Percentiles rank a stretch among this genome's conserved stretches.
Conservation (phyloP, 129 eudicot species). For the Glebionis coronaria region DNA sequence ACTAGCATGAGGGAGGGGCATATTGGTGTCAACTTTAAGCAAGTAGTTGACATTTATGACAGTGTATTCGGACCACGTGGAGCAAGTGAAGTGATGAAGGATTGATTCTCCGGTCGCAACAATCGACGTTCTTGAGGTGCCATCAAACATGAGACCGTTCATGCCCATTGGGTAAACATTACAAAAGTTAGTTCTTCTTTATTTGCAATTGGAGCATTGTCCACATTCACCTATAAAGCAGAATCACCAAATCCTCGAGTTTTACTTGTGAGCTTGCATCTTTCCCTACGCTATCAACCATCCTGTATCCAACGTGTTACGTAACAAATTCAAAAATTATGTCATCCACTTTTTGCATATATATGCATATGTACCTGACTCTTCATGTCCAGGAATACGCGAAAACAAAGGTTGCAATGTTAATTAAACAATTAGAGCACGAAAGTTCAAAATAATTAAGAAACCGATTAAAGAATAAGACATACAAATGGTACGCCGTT, state of each 20-base stretch:
- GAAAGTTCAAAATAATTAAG: neutral
- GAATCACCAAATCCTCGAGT: slow-evolving; percentile 55
- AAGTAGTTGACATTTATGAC: slow-evolving; percentile 43
- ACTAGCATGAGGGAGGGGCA: slow-evolving; percentile 47
- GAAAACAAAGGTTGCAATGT: slow-evolving; percentile 48
- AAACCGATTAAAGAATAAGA: neutral
- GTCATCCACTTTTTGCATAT: neutral
- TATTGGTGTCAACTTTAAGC: slow-evolving; percentile 42
- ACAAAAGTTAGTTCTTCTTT: slow-evolving; percentile 45
- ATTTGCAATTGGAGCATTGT: slow-evolving; percentile 44
- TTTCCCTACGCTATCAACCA: slow-evolving; percentile 54
- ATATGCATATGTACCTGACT: slow-evolving; percentile 36
- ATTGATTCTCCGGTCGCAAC: slow-evolving; percentile 30
- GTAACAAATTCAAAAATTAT: neutral
- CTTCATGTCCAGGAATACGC: slow-evolving; percentile 62
- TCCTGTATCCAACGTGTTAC: slow-evolving; percentile 18
- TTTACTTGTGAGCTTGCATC: slow-evolving; percentile 27
- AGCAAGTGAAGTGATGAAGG: slow-evolving; percentile 42
- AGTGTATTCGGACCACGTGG: slow-evolving; percentile 59
- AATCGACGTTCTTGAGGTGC: slow-evolving; percentile 50
- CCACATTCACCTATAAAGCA: slow-evolving; percentile 59
- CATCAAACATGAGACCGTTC: slow-evolving; percentile 45
- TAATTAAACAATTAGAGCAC: neutral
- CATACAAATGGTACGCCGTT: slow-evolving; percentile 45
- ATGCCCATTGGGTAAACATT: slow-evolving; percentile 25